Evolutionary conservation across 2,329 filamentous ascomycete genomes (phyloP).

Genomic region (Paraphoma sp.): DNA sequence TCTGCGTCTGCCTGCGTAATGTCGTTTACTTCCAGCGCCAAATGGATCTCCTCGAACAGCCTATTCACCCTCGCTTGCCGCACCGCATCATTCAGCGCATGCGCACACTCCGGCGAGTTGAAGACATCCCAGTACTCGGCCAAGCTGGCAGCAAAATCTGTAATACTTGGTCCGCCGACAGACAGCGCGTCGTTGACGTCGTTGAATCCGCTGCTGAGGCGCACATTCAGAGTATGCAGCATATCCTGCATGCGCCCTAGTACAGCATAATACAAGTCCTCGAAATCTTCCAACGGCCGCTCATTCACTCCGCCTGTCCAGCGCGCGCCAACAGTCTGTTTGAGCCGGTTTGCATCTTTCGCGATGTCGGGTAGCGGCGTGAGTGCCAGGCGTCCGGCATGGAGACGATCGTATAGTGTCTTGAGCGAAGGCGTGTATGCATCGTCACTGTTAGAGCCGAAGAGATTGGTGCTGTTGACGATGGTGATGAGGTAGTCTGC

Average conservation of each 20-base stretch:
- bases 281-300: constrained; percentile 40
- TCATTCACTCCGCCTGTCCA: constrained; percentile 61
- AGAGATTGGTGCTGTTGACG: constrained; percentile 14
- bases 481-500: constrained; percentile 18
- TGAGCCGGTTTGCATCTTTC: constrained; percentile 14
- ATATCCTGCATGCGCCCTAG: constrained; percentile 34
- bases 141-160: constrained; percentile 20
- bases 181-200: constrained; percentile 12
- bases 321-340: constrained; percentile 62
- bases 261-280: constrained; percentile 42
- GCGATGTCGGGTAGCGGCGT: constrained; percentile 18
- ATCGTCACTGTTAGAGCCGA: constrained; percentile 5
- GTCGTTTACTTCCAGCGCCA: constrained; percentile 11
- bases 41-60: constrained; percentile 23
- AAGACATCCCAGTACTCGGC: constrained; percentile 29
- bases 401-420: constrained; percentile 40
- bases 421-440: constrained; percentile 38
- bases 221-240: constrained; percentile 26
- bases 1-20: constrained; percentile 19
- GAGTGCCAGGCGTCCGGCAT: constrained; percentile 33
- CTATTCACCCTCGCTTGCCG: constrained; percentile 22
- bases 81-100: constrained; percentile 34
- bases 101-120: constrained; percentile 30
- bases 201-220: constrained; percentile 36
- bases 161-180: constrained; percentile 17